These are phyloP conservation scores for Claviceps quebecensis DNA, from an alignment of 2,329 filamentous ascomycete species.

Conservation along the genomic window DNA sequence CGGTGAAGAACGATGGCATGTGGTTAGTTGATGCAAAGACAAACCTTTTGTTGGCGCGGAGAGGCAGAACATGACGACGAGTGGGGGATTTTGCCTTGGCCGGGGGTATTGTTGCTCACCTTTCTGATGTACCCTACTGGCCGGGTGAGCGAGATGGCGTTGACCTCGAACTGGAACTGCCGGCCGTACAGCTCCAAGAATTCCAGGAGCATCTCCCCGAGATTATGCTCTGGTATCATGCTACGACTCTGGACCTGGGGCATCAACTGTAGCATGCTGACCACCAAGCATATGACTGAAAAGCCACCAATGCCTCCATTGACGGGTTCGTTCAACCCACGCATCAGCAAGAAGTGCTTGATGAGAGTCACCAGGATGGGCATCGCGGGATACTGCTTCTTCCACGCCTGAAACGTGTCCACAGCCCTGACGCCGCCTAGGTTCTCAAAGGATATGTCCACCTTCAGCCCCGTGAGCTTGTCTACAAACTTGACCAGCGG, in stretches of 20 bases:
- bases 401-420: constrained; percentile 70
- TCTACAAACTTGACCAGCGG: constrained; percentile 90
- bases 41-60: no score
- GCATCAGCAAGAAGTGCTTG: constrained; percentile 86
- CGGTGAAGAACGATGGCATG: neutral
- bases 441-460: constrained; percentile 95
- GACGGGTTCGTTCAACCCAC: constrained; percentile 80
- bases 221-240: constrained; percentile 47
- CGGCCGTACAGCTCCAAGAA: constrained; percentile 87
- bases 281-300: constrained; percentile 83
- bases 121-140: constrained; percentile 61
- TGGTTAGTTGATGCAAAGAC: neutral
- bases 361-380: constrained; percentile 72
- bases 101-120: constrained; percentile 30
- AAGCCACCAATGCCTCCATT: constrained; percentile 89
- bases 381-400: constrained; percentile 66
- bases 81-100: neutral
- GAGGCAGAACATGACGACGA: neutral
- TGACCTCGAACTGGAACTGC: constrained; percentile 53
- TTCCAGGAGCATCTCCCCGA: constrained; percentile 70
- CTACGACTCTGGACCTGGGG: constrained; percentile 52
- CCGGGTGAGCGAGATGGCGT: constrained; percentile 63
- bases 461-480: constrained; percentile 58
- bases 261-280: constrained; percentile 73
- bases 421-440: constrained; percentile 67